phyloP scores from a whole-genome alignment of 2,329 filamentous ascomycete genomes.

The Trichophyton equinum region DNA sequence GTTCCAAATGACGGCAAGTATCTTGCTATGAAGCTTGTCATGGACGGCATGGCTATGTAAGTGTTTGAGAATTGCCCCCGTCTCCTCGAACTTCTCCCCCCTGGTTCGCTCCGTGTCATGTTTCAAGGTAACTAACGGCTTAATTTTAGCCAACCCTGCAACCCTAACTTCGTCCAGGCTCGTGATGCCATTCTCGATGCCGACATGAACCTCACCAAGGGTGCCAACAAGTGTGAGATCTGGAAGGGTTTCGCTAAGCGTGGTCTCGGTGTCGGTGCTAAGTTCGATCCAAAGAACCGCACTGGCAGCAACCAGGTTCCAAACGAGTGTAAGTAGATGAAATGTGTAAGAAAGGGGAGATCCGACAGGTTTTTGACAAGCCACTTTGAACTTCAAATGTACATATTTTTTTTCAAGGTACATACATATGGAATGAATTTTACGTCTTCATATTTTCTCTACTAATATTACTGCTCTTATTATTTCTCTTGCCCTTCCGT shows the following conservation, averaged over 20 bases:
- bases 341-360: not conserved
- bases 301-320: not conserved
- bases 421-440: not conserved
- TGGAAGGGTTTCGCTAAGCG: constrained; percentile 12
- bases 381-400: not conserved
- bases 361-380: not conserved
- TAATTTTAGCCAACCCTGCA: constrained; percentile 10
- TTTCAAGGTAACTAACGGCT: not conserved
- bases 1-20: constrained; percentile 12
- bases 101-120: not conserved
- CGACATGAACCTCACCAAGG: constrained; percentile 11
- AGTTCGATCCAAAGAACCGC: not conserved
- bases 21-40: constrained; percentile 12
- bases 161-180: constrained; percentile 13
- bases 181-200: constrained; percentile 12
- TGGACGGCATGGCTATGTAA: constrained; percentile 13
- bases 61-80: not conserved
- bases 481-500: no score
- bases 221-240: constrained; percentile 11
- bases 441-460: not conserved
- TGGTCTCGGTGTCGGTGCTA: constrained; percentile 5
- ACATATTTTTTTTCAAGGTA: not conserved
- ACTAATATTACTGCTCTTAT: not conserved
- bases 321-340: not conserved
- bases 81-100: not conserved